Evolutionary conservation across 805 yeast species (phyloP), one percentile per base, ranked within the genome.

Genomic region (Alloascoidea africana): DNA sequence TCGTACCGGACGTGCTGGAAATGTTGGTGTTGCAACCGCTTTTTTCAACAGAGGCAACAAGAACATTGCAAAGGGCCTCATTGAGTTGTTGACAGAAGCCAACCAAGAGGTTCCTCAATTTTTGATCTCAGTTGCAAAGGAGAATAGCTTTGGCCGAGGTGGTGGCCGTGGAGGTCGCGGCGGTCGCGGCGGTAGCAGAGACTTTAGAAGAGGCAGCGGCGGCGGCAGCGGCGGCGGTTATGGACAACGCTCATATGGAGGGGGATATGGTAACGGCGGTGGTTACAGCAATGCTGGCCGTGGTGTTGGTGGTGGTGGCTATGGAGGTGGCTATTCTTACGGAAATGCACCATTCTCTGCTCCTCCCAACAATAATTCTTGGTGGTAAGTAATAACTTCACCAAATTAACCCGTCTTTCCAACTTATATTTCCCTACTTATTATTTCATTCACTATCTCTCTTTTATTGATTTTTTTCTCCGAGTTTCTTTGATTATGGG

Each of bases 1-100:
- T 75, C 89, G 98, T 77, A 91, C 99, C 56, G 99, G 98, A 66
- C 91, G 99, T 77, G 99, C 99, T 54, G 98, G 98, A 73, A 91
- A 91, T 68, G 77, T 81, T 44, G 99, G 99, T 82, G 70, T 83
- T 52, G 96, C 99, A 47, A 87, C 96, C 48, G 94, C 99, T 37
- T 91, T 91, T 70, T 84, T 91, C 66, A 91, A 91, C 80, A 82
- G 97, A 67, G 81, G 80, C 59, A 91, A 86, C 75, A 75, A 71
- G 56, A 86, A 86, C 56, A 70, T 93, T 52, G 89, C 75, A 48
- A 83, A 83, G 60, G 96, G 86, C 45, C 66, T 91, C 59, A 61
- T 85, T 54, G 94, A 84, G 39, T 72, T 91, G 51, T 75, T 91
- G 54, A 58, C 75, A 48, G 99, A 91, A 66, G 96, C 98, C 45